These are phyloP conservation scores for Candida tallmaniae DNA, from an alignment of 805 yeast species.

Conservation along the genomic window DNA sequence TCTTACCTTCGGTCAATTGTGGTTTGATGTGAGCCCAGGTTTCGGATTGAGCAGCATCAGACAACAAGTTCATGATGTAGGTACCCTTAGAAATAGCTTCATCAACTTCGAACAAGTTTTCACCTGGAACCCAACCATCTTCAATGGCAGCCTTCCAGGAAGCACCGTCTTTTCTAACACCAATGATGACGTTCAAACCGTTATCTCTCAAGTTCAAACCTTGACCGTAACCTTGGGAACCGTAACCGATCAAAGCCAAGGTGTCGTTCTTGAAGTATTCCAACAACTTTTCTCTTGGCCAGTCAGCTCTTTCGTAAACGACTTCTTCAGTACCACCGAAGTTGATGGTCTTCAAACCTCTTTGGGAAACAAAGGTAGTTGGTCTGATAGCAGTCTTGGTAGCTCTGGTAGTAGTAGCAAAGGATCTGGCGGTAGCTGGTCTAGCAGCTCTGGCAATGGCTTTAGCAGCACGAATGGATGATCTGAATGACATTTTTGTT, in stretches of 20 bases:
- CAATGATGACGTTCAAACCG: constrained; percentile 94
- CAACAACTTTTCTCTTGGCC: constrained; percentile 96
- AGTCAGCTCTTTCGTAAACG: constrained; percentile 98
- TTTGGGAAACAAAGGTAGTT: constrained; percentile 44
- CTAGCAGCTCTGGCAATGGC: constrained; percentile 39
- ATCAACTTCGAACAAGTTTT: constrained; percentile 89
- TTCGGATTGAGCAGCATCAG: constrained; percentile 99
- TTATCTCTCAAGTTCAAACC: constrained; percentile 99
- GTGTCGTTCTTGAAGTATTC: constrained; percentile 98
- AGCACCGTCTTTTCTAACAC: constrained; percentile 98
- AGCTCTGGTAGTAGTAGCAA: constrained; percentile 50
- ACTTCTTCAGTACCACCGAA: constrained; percentile 93
- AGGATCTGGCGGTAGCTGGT: constrained; percentile 53
- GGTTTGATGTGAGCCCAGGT: constrained; percentile 90
- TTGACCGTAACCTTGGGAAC: constrained; percentile 99
- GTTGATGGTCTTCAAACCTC: constrained; percentile 96
- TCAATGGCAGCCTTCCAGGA: constrained; percentile 99
- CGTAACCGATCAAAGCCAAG: constrained; percentile 96
- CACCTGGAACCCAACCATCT: constrained; percentile 99
- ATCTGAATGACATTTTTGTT: constrained; percentile 39
- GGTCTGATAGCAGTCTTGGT: constrained; percentile 28
- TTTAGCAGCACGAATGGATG: constrained; percentile 44
- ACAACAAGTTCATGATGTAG: constrained; percentile 92
- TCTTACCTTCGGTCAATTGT: constrained; percentile 91
- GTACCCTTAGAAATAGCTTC: constrained; percentile 95